Base-by-base conservation (phyloP, 257 asterid species). In the Solanum megistacrolobum region DNA sequence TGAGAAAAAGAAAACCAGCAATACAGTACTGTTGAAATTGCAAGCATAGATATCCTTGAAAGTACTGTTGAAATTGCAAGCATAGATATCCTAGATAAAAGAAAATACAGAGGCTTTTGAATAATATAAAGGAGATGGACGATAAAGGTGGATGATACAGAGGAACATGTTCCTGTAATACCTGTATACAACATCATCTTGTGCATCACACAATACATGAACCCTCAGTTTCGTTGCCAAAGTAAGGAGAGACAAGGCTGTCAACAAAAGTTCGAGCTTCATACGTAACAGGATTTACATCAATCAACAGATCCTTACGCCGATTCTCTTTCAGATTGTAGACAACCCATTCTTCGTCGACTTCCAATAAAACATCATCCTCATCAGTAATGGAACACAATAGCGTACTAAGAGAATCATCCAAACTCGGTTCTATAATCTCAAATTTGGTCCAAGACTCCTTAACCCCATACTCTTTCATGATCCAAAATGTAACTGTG, bases 181-280 rank as follows among this genome's bases (percentile, higher is more conserved):
- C 65, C 65, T 55, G 65, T 55, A 55, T 18, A 55, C n/a, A 55
- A 6, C 65, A 55, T 18, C 9, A 18, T 18, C 65, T 18, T 55
- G 65, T 55, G 65, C n/a, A 52, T 52, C 62, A 16, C n/a, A 52
- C 62, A 52, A 2, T 52, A 52, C 62, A 6, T 52, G 23, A 52
- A 35, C 20, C 79, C 82, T 35, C 82, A 36, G 18, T 74, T 35
- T 36, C 81, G 0, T 32, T 16, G 62, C 31, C 11, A 86, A 86
- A 69, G 41, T 52, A 36, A 46, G 91, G 91, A 5, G 88, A 90
- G 74, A 89, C 20, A 48, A 92, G 93, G 41, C 48, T 74, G 0
- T 35, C 48, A 0, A 74, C 6, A 38, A 74, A 74, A 38, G 31
- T 74, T 74, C 52, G 82, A 35, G 82, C 31, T 35, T 35, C 16